Conservation (phyloP, 805 yeast genomes). For the Hanseniaspora occidentalis region DNA sequence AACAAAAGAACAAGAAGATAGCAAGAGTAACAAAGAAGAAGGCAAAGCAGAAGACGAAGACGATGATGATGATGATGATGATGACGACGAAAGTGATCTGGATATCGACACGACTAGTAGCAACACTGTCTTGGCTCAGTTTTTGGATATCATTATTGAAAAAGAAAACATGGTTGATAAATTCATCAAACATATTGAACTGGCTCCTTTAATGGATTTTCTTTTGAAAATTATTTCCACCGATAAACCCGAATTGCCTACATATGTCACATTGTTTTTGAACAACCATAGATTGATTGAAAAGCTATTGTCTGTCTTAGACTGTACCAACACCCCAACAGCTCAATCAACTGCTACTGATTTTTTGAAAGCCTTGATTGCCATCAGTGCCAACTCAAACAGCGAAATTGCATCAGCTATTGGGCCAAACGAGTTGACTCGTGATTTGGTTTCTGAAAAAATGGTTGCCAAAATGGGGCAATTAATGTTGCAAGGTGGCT, state of each 20-base stretch:
- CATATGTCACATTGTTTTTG: constrained; percentile 71
- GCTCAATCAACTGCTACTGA: constrained; percentile 92
- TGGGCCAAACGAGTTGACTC: constrained; percentile 89
- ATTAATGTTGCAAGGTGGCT: constrained; percentile 72
- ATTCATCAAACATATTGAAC: constrained; percentile 76
- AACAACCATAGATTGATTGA: constrained; percentile 65
- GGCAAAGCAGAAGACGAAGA: background rate
- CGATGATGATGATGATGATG: background rate
- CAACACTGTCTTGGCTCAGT: constrained; percentile 19
- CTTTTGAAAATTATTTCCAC: constrained; percentile 80
- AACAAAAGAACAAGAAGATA: background rate
- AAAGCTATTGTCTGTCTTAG: constrained; percentile 55
- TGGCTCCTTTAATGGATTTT: constrained; percentile 91
- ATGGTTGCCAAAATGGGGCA: constrained; percentile 55
- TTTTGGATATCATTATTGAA: constrained; percentile 45
- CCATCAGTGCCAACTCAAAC: constrained; percentile 86
- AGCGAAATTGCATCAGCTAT: constrained; percentile 80
- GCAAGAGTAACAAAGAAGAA: background rate
- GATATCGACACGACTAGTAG: too few species aligned
- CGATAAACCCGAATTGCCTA: constrained; percentile 80
- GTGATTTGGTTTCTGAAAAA: constrained; percentile 73
- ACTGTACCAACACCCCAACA: constrained; percentile 53
- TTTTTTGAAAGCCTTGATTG: constrained; percentile 83
- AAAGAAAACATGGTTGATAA: constrained; percentile 64
- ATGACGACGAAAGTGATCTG: background rate